Base-by-base conservation (phyloP, 2,329 filamentous ascomycete species). In the Byssoonygena ceratinophila region DNA sequence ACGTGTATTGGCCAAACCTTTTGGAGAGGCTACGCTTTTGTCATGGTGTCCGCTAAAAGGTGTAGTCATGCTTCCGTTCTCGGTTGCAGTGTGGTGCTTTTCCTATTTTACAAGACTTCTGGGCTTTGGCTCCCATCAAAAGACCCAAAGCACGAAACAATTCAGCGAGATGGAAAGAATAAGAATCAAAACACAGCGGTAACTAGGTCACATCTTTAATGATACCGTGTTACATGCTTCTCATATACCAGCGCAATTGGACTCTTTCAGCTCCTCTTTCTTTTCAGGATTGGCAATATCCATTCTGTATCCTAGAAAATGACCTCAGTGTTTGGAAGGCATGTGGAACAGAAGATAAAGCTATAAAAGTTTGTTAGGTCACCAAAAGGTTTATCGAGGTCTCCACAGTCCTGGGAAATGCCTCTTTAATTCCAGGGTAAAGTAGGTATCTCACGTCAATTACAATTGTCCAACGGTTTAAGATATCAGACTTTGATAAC, bases 21-120 rank as follows among this genome's bases (percentile, higher is more conserved):
- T 41, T 46, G n/a, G 11, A 32, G n/a, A 4, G 1, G 11, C 18
- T 12, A 7, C 47, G 7, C 12, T 16, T 22, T 16, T 52, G 12
- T 34, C 44, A 40, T 52, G 50, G 50, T 25, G 20, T 12, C 6
- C 43, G 7, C 11, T 32, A 25, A 40, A 16, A 18, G 32, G 25
- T 5, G 6, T 46, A n/a, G 14, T 34, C 18, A 23, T 47, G 29
- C 34, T 52, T 23, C 50, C 50, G 14, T 11, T 49, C 22, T n/a
- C 16, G 37, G 9, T 40, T 39, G 29, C 37, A 23, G 31, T 11
- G 20, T 49, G 39, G 45, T 47, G 23, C 36, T 31, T 31, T 86
- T 0, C 73, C 95, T n/a, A 87, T 87, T 1, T 85, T 53, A 87
- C 62, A 58, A 94, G 92, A 27, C 87, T 70, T 63, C 88, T 85